Conservation (phyloP, 345 rosid species). For the Rubroshorea leprosula region DNA sequence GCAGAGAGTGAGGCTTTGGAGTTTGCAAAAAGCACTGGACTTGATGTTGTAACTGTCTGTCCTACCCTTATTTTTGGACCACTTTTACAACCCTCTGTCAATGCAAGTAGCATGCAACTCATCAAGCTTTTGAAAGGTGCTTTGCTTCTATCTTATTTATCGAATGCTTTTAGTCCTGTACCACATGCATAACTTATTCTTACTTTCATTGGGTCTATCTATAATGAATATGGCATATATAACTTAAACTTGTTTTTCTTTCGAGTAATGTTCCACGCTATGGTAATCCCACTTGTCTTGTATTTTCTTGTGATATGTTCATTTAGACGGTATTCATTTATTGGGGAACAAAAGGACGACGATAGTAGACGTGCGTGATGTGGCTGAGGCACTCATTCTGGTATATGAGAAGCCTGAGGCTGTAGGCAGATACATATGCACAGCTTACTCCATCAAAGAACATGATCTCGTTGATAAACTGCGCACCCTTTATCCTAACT, state of each 20-base stretch:
- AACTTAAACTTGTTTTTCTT: too few species aligned
- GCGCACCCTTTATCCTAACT: constrained; percentile 44
- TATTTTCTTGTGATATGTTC: too few species aligned
- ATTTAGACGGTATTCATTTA: too few species aligned
- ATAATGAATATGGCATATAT: too few species aligned
- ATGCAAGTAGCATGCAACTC: constrained; percentile 40
- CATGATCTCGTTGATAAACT: constrained; percentile 39
- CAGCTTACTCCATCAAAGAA: constrained; percentile 24
- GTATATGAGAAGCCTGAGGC: constrained; percentile 54
- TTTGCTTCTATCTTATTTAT: constrained; percentile 6
- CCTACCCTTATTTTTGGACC: constrained; percentile 42
- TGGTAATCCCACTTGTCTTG: too few species aligned
- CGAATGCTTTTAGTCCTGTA: background rate
- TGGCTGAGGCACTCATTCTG: constrained; percentile 52
- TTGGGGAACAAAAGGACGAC: too few species aligned
- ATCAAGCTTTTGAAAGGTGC: constrained; percentile 58
- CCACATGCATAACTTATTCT: too few species aligned
- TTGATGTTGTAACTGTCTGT: constrained; percentile 47
- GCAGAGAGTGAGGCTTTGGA: constrained; percentile 67
- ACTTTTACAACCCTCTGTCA: constrained; percentile 36
- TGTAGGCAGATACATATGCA: constrained; percentile 61
- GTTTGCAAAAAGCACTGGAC: constrained; percentile 44
- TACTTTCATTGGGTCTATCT: too few species aligned
- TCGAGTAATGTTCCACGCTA: too few species aligned
- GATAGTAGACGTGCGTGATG: constrained; percentile 57